Percentiles rank a stretch among this genome's conserved stretches.
Conservation (phyloP, 2,329 filamentous ascomycete genomes). For the Colletotrichum siamense region DNA sequence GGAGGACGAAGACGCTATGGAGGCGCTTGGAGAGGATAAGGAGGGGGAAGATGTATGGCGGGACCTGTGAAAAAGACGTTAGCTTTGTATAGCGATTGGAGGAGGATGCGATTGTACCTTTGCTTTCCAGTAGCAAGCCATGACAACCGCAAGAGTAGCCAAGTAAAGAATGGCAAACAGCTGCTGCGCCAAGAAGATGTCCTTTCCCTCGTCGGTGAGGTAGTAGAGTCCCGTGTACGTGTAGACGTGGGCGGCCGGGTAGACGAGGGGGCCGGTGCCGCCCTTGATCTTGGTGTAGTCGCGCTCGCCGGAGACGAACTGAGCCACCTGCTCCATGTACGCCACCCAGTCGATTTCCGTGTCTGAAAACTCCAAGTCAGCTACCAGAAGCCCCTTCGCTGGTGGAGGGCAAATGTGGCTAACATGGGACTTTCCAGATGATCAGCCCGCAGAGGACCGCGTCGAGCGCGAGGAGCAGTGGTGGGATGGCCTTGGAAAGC, state of each 20-base stretch:
- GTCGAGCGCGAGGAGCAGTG: slow-evolving; percentile 73
- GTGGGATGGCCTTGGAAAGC: slow-evolving; percentile 57
- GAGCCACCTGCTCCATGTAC: slow-evolving; percentile 91
- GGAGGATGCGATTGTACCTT: slow-evolving; percentile 53
- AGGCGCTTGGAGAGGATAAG: slow-evolving; percentile 89
- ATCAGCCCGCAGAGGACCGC: slow-evolving; percentile 74
- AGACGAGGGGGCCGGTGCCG: slow-evolving; percentile 91
- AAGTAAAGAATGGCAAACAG: slow-evolving; percentile 85
- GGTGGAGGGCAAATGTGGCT: slow-evolving; percentile 33
- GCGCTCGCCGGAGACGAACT: slow-evolving; percentile 83
- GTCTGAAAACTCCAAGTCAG: slow-evolving; percentile 52
- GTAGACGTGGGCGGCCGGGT: slow-evolving; percentile 93
- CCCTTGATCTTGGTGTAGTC: slow-evolving; percentile 88
- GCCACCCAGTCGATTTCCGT: slow-evolving; percentile 98
- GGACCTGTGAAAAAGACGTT: slow-evolving; percentile 56
- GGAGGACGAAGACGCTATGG: slow-evolving; percentile 90
- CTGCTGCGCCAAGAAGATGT: slow-evolving; percentile 83
- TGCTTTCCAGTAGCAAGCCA: slow-evolving; percentile 80
- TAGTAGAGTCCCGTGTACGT: slow-evolving; percentile 82
- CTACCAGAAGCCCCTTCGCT: neutral
- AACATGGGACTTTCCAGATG: slow-evolving; percentile 85
- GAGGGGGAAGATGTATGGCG: slow-evolving; percentile 86
- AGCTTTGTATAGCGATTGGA: neutral
- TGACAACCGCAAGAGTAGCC: slow-evolving; percentile 74
- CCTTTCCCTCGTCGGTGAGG: slow-evolving; percentile 75